Percentiles rank a stretch among this genome's conserved stretches.
Conservation (phyloP, 768 basidiomycete genomes). For the Pleurotus tuber-regium region DNA sequence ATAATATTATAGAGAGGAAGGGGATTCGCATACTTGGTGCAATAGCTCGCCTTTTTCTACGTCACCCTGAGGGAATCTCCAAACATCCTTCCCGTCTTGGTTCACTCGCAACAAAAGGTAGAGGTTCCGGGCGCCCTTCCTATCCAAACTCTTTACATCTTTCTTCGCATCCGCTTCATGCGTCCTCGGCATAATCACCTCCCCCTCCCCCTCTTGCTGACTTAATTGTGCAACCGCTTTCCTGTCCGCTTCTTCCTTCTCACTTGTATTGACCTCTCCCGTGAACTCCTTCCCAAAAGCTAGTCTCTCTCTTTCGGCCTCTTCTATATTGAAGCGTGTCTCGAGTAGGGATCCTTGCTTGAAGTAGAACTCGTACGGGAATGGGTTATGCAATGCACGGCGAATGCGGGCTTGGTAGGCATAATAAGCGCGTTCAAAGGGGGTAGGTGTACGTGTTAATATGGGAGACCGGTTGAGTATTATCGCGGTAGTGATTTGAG, state of each 20-base stretch:
- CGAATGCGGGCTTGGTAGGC: conserved; percentile 81
- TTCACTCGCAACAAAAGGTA: conserved; percentile 67
- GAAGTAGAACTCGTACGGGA: conserved; percentile 91
- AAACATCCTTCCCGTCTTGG: conserved; percentile 49
- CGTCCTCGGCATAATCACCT: conserved; percentile 58
- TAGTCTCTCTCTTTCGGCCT: conserved; percentile 64
- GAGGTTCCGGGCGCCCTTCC: conserved; percentile 81
- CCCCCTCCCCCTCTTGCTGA: conserved; percentile 57
- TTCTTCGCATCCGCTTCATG: conserved; percentile 57
- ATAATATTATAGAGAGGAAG: neutral
- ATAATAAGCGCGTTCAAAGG: conserved; percentile 80
- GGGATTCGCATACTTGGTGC: conserved; percentile 59
- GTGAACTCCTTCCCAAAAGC: conserved; percentile 72
- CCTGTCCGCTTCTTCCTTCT: conserved; percentile 47
- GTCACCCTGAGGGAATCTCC: conserved; percentile 79
- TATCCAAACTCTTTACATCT: conserved; percentile 75
- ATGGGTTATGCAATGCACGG: conserved; percentile 84
- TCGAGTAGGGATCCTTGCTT: conserved; percentile 87
- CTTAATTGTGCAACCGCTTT: conserved; percentile 50
- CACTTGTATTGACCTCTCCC: conserved; percentile 40
- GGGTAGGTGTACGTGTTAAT: conserved; percentile 65
- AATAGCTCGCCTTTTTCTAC: conserved; percentile 65
- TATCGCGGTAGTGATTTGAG: conserved; percentile 57
- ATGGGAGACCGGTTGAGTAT: conserved; percentile 78
- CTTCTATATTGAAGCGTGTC: conserved; percentile 74